Conservation (phyloP, 352 stramenopile species). For the Pythium dissotocum region DNA sequence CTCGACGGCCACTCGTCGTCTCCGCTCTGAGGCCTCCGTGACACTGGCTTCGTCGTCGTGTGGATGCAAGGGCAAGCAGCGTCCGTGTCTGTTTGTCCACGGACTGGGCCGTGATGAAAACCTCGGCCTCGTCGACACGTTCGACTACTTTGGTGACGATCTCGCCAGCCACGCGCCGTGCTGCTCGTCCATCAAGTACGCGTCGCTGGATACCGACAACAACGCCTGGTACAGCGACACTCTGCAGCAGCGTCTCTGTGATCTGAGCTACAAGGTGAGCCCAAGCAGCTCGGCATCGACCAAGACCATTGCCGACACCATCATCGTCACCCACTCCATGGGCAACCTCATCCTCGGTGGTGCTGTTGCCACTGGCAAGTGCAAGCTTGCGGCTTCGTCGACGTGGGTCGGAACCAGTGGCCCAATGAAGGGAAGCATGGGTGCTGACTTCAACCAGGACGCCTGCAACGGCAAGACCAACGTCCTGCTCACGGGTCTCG, state of each 20-base stretch:
- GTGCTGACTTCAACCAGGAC: constrained; percentile 39
- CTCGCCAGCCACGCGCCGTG: constrained; percentile 54
- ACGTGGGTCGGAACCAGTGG: constrained; percentile 42
- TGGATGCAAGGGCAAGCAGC: constrained; percentile 35
- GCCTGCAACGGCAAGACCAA: constrained; percentile 33
- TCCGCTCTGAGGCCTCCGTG: constrained; percentile 21
- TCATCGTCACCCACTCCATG: constrained; percentile 69
- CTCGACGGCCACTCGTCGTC: constrained; percentile 21
- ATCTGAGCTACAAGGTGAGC: constrained; percentile 39
- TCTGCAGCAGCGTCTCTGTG: constrained; percentile 43
- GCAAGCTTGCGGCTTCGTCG: constrained; percentile 33
- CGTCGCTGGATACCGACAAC: constrained; percentile 43
- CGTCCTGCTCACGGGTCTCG: constrained; percentile 31
- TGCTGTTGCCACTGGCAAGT: constrained; percentile 48
- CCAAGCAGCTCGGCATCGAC: constrained; percentile 33
- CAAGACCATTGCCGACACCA: constrained; percentile 58
- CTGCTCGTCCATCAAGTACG: constrained; percentile 59
- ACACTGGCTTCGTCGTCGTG: constrained; percentile 30
- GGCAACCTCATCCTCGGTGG: constrained; percentile 50
- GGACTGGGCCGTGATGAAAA: constrained; percentile 42
- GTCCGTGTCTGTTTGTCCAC: constrained; percentile 61
- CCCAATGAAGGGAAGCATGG: constrained; percentile 53
- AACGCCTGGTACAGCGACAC: constrained; percentile 41
- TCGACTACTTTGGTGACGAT: constrained; percentile 45
- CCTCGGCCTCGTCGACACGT: constrained; percentile 35